Evolutionary conservation across 1,284 basidiomycete genomes (phyloP), one percentile per base, ranked within the genome.

Genomic region (Clitocybe nebularis): DNA sequence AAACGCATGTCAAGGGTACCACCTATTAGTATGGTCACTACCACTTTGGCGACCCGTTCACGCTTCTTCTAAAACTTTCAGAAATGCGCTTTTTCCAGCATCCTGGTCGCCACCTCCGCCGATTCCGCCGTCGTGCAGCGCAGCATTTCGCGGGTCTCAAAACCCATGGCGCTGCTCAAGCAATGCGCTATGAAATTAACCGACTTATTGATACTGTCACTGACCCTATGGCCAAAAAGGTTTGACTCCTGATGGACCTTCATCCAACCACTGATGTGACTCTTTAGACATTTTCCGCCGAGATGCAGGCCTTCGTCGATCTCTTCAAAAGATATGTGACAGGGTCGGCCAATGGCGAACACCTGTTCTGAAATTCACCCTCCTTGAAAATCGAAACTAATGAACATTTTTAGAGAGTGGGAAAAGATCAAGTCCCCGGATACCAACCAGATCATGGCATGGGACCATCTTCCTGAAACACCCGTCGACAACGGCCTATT

Each of bases 251-350:
- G n/a, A n/a, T n/a, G n/a, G n/a, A n/a, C n/a, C n/a, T n/a, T n/a
- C n/a, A n/a, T n/a, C n/a, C n/a, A n/a, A n/a, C n/a, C n/a, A n/a
- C n/a, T n/a, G n/a, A n/a, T n/a, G n/a, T n/a, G n/a, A 5, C 23
- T 34, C 37, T 30, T 33, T 63, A 94, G 90, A 85, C 87, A 14
- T 98, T 98, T 67, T 90, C 96, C 63, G 86, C 84, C 22, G 93
- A 99, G 72, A 98, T 99, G 95, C 88, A 94, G 61, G 84, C 87
- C 48, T 99, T 99, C 77, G 98, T 97, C 79, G 85, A 86, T 63
- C 89, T 99, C 59, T 97, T 98, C 75, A 97, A 90, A 63, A 89
- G 95, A 54, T 99, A 94, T 72, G 84, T 98, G 54, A 74, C 86
- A 29, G 93, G 97, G 66, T 88, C 90, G 55, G 94, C 94, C 43